Evolutionary conservation across 306 rosid genomes (phyloP).

Genomic region (Inga laurina): DNA sequence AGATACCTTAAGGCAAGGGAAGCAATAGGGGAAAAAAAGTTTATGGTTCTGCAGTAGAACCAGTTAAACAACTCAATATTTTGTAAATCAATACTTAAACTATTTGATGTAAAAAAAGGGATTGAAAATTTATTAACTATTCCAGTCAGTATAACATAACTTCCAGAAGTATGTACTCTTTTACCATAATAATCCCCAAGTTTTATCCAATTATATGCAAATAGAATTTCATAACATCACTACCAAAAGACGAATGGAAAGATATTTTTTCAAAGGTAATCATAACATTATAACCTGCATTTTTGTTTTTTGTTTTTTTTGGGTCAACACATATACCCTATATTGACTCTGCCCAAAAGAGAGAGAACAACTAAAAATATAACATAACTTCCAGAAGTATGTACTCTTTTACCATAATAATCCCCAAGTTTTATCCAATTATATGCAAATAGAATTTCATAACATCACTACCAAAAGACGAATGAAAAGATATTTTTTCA

Average conservation of each 20-base stretch:
- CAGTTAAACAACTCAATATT: background rate
- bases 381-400: slow-evolving; percentile 4
- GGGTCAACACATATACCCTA: background rate
- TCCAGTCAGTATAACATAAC: background rate
- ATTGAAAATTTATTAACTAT: background rate
- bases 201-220: background rate
- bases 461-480: background rate
- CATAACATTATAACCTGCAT: background rate
- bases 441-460: background rate
- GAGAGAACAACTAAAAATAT: background rate
- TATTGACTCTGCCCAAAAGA: background rate
- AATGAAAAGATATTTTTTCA: background rate
- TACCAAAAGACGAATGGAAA: background rate
- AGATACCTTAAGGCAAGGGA: background rate
- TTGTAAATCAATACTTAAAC: background rate
- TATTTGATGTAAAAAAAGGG: slow-evolving; percentile 9
- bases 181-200: slow-evolving; percentile 1
- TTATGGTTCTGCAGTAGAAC: background rate
- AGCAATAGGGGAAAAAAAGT: background rate
- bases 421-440: background rate
- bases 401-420: slow-evolving; percentile 17
- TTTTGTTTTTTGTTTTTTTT: background rate
- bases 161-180: slow-evolving; percentile 16
- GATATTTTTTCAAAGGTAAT: slow-evolving; percentile 18
- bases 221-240: background rate